Conservation (phyloP, 331 rosid genomes). For the Quercus lobata region DNA sequence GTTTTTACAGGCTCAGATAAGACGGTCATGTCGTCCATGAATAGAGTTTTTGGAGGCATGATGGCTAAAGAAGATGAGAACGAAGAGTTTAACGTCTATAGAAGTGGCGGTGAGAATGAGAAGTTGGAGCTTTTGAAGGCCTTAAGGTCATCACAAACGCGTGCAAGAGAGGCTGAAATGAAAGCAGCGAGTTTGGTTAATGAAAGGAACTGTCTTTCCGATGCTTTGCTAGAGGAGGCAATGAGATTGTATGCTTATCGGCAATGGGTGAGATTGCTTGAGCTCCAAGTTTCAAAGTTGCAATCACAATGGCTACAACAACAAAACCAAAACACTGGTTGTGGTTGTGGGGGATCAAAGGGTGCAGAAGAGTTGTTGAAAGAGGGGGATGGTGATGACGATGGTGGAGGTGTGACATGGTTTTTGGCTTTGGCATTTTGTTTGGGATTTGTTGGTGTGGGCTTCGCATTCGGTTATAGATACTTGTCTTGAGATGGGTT, state of each 20-base stretch:
- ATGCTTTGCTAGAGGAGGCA: constrained; percentile 54
- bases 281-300: constrained; percentile 55
- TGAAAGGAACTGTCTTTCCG: constrained; percentile 52
- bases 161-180: constrained; percentile 81
- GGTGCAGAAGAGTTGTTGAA: neutral
- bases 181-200: constrained; percentile 43
- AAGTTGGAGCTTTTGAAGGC: constrained; percentile 70
- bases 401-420: constrained; percentile 37
- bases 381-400: constrained; percentile 22
- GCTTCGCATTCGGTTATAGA: constrained; percentile 53
- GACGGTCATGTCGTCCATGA: constrained; percentile 41
- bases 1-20: constrained; percentile 51
- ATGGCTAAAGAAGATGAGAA: constrained; percentile 5
- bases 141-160: constrained; percentile 61
- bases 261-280: constrained; percentile 63
- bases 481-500: constrained; percentile 22
- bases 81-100: neutral
- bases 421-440: constrained; percentile 60
- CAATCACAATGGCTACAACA: constrained; percentile 12
- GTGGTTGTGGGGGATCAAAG: constrained; percentile 8
- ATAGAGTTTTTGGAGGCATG: constrained; percentile 15
- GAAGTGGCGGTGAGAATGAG: constrained; percentile 13
- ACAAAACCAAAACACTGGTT: neutral
- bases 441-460: constrained; percentile 59
- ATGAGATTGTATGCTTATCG: constrained; percentile 50